Base-by-base conservation (phyloP, 352 stramenopile species). In the Phytophthora pluvialis region DNA sequence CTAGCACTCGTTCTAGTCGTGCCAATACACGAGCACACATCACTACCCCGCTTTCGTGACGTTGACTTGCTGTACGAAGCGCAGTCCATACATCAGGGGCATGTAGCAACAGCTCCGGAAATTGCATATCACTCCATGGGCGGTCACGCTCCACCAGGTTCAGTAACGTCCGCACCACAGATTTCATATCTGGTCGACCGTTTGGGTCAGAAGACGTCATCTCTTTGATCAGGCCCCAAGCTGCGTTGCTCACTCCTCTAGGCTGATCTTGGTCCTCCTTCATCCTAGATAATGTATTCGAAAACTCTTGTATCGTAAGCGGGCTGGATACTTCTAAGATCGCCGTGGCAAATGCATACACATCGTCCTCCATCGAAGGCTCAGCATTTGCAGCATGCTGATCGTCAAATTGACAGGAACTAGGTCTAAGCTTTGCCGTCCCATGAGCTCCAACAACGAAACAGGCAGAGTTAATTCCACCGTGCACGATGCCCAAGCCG, bases 11-110 rank as follows among this genome's bases (percentile, higher is more conserved):
- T 33, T 77, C 69, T 12, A 77, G 53, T 5, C 69, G 64, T 18
- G 28, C 44, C 43, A 77, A 38, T 21, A 77, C 64, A 11, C 59
- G 64, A 4, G 51, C 58, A 56, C 69, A 77, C 48, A 77, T 28
- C 4, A 64, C 21, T 15, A 73, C 64, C 25, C 67, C 69, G 5
- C 18, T 59, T 21, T 72, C 58, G 5, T 57, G 65, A 12, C 29
- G 25, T 48, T 67, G 48, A 26, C 64, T 73, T n/a, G 67, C 60
- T 33, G 53, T 49, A 9, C 69, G 69, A 54, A 72, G 52, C 28
- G 50, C 44, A 51, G 69, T 70, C 69, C 69, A 77, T 15, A 77
- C 64, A 13, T 77, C 69, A 26, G 69, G 63, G 5, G 69, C 59
- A 28, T 73, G 64, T 31, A 71, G 31, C 50, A 77, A 29, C 10